phyloP scores from a whole-genome alignment of 1,284 basidiomycete species.

The Apiotrichum siamense region DNA sequence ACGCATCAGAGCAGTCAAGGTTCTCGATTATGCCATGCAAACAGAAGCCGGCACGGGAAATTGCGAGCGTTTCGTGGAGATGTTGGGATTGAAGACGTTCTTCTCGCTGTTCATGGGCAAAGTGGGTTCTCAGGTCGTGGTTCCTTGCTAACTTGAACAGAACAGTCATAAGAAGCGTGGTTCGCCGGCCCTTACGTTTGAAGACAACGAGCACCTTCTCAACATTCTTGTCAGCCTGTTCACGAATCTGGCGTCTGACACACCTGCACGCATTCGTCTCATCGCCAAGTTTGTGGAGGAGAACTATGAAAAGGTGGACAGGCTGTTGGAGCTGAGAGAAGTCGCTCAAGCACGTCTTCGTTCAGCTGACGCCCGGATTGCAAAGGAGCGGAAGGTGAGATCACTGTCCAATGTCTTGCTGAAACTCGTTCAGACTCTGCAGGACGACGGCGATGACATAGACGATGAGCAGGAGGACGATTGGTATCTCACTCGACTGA shows the following conservation, averaged over 20 bases:
- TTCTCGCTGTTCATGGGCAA: constrained; percentile 92
- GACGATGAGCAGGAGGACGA: constrained; percentile 62
- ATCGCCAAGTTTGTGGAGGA: constrained; percentile 89
- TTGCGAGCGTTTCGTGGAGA: constrained; percentile 85
- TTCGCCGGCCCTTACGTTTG: constrained; percentile 57
- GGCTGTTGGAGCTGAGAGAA: constrained; percentile 80
- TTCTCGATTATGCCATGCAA: constrained; percentile 84
- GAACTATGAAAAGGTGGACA: constrained; percentile 87
- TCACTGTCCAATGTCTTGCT: not conserved
- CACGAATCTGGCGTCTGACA: constrained; percentile 81
- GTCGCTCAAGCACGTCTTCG: constrained; percentile 58
- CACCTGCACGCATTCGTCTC: constrained; percentile 69
- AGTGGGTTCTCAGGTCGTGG: constrained; percentile 49
- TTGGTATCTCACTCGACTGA: constrained; percentile 76
- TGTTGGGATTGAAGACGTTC: constrained; percentile 75
- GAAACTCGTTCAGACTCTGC: constrained; percentile 51
- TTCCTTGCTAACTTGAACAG: constrained; percentile 14
- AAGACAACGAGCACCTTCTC: constrained; percentile 80
- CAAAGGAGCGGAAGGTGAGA: constrained; percentile 60
- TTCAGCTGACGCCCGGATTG: constrained; percentile 59
- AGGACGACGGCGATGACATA: constrained; percentile 57
- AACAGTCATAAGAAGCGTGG: constrained; percentile 56
- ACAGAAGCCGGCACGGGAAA: constrained; percentile 63
- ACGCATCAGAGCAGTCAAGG: constrained; percentile 76
- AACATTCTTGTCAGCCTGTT: constrained; percentile 83